Percentiles rank a stretch among this genome's conserved stretches.
These are phyloP conservation scores for Candida patagonica DNA, from an alignment of 805 yeast species.

Conservation along the genomic window DNA sequence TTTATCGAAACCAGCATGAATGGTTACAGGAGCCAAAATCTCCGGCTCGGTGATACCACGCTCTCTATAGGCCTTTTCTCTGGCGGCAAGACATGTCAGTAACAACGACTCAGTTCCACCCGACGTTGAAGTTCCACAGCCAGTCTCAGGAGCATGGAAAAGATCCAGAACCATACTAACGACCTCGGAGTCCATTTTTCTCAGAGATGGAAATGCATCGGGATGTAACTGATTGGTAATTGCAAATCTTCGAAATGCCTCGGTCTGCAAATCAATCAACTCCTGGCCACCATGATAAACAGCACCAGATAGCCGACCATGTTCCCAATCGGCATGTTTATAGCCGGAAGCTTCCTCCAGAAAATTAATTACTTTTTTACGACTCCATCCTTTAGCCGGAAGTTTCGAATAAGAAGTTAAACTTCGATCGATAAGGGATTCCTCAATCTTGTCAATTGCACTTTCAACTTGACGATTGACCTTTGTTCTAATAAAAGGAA, in stretches of 20 bases:
- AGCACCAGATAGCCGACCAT: slow-evolving; percentile 87
- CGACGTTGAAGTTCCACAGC: slow-evolving; percentile 76
- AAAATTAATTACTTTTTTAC: slow-evolving; percentile 38
- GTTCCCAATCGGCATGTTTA: slow-evolving; percentile 70
- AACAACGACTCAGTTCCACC: slow-evolving; percentile 95
- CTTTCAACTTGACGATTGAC: slow-evolving; percentile 53
- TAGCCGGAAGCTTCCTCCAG: slow-evolving; percentile 37
- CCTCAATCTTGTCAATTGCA: slow-evolving; percentile 43
- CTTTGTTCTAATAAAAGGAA: slow-evolving; percentile 46
- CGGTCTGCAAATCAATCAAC: slow-evolving; percentile 60
- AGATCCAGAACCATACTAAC: slow-evolving; percentile 80
- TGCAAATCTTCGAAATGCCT: slow-evolving; percentile 65
- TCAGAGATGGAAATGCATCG: slow-evolving; percentile 90
- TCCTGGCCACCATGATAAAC: slow-evolving; percentile 94
- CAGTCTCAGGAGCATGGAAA: slow-evolving; percentile 69
- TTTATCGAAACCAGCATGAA: slow-evolving; percentile 93
- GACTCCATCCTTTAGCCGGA: slow-evolving; percentile 53
- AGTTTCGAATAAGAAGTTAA: slow-evolving; percentile 28
- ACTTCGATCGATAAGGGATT: slow-evolving; percentile 48
- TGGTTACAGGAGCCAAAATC: slow-evolving; percentile 78
- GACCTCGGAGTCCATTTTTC: slow-evolving; percentile 94
- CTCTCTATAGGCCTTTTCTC: slow-evolving; percentile 50
- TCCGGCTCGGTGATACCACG: slow-evolving; percentile 66
- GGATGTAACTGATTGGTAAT: slow-evolving; percentile 95
- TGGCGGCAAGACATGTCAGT: slow-evolving; percentile 80